A percentile compares a stretch with the other conserved stretches of the same genome.
Conservation (phyloP, 2,329 filamentous ascomycete species). For the Cercospora sesami region DNA sequence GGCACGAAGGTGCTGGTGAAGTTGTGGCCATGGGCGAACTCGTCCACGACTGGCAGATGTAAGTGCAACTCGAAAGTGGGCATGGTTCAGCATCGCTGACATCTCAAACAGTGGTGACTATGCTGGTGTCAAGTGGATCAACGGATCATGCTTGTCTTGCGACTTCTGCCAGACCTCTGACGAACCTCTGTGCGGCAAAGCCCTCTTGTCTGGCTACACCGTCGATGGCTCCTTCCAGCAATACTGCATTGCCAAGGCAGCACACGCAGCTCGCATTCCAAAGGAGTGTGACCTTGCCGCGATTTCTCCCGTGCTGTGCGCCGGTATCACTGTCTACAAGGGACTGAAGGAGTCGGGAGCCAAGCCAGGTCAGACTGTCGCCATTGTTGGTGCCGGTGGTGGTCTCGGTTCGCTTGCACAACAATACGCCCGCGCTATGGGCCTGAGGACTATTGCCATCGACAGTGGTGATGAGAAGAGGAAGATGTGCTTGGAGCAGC, state of each 20-base stretch:
- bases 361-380: conserved; percentile 72
- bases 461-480: conserved; percentile 81
- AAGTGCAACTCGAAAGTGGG: conserved; percentile 8
- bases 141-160: conserved; percentile 81
- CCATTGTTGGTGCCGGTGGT: conserved; percentile 83
- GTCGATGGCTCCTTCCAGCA: conserved; percentile 93
- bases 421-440: conserved; percentile 92
- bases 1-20: conserved; percentile 74
- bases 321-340: conserved; percentile 80
- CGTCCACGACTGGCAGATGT: conserved; percentile 71
- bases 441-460: conserved; percentile 75
- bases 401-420: conserved; percentile 76
- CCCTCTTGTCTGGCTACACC: conserved; percentile 82
- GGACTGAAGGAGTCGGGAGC: conserved; percentile 81
- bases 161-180: conserved; percentile 78
- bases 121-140: conserved; percentile 89
- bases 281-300: conserved; percentile 74
- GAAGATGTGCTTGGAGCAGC: conserved; percentile 60
- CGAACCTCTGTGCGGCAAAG: conserved; percentile 77
- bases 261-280: conserved; percentile 78
- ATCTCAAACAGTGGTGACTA: conserved; percentile 61
- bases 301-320: conserved; percentile 78
- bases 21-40: conserved; percentile 78
- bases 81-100: conserved; percentile 1
- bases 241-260: conserved; percentile 83